Evolutionary conservation across 768 basidiomycete genomes (phyloP).

Genomic region (Floccularia luteovirens): DNA sequence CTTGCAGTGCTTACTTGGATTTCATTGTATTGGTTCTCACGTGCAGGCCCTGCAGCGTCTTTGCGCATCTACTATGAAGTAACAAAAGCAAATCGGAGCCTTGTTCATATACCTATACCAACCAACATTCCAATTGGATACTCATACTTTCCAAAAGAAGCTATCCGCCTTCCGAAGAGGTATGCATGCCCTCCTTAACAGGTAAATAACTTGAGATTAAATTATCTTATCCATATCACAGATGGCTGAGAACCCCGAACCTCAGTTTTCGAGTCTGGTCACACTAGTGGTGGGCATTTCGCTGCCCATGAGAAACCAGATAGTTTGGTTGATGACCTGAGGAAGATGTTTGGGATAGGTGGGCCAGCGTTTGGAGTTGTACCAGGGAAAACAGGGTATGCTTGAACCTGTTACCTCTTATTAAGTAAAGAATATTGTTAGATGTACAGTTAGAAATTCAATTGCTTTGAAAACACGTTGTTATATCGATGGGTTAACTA

Average conservation of each 20-base stretch:
- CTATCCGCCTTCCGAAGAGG: constrained; percentile 16
- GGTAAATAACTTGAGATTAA: not conserved
- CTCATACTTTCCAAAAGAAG: constrained; percentile 41
- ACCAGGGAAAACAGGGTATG: constrained; percentile 33
- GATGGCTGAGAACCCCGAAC: constrained; percentile 32
- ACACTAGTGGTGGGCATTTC: constrained; percentile 51
- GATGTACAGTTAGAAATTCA: too few species aligned
- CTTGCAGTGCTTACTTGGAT: constrained; percentile 50
- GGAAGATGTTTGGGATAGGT: constrained; percentile 48
- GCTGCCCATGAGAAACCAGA: constrained; percentile 44
- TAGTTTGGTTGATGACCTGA: constrained; percentile 38
- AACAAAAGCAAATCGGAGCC: constrained; percentile 8
- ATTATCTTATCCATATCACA: too few species aligned
- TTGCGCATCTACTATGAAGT: constrained; percentile 51
- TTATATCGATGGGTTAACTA: too few species aligned
- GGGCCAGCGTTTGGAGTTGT: constrained; percentile 44
- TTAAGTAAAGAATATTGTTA: too few species aligned
- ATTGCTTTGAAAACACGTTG: too few species aligned
- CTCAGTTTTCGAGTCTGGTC: constrained; percentile 40
- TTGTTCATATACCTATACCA: not conserved
- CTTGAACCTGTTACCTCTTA: too few species aligned
- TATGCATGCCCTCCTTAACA: constrained; percentile 6
- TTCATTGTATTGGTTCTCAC: constrained; percentile 53
- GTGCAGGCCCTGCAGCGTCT: constrained; percentile 49
- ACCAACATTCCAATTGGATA: constrained; percentile 35